phyloP scores from a whole-genome alignment of 2,329 filamentous ascomycete species.

The Ceratocystis colombiana region DNA sequence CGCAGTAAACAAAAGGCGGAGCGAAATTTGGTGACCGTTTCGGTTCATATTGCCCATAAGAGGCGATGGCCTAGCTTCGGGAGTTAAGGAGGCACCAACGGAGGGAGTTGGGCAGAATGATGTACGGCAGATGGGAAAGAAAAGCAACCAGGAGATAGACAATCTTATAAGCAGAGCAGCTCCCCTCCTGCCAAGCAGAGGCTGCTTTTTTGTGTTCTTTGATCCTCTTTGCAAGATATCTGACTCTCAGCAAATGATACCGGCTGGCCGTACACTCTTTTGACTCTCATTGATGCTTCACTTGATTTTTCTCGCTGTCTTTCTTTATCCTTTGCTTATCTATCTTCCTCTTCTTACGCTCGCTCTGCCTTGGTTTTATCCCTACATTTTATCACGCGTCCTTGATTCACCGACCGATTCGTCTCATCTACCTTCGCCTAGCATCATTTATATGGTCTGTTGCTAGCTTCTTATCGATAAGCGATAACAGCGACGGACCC shows the following conservation, averaged over 20 bases:
- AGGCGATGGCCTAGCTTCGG: neutral
- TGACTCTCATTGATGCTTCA: neutral
- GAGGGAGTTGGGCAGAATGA: too few relatives aligned
- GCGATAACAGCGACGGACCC: neutral
- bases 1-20: neutral
- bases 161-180: neutral
- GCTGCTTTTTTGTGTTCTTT: slow-evolving; percentile 16
- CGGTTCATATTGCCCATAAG: neutral
- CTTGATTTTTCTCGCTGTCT: slow-evolving; percentile 2
- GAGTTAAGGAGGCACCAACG: neutral
- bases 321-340: neutral
- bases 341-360: slow-evolving; percentile 1
- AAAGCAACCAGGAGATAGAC: neutral
- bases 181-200: neutral
- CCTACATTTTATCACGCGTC: neutral
- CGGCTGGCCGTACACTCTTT: slow-evolving; percentile 14
- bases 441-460: neutral
- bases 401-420: neutral
- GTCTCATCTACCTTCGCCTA: neutral
- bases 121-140: neutral
- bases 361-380: slow-evolving; percentile 3
- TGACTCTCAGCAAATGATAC: neutral
- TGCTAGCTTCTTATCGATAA: neutral
- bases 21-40: neutral
- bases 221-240: slow-evolving; percentile 15